Percentiles rank a stretch among this genome's conserved stretches.
These are phyloP conservation scores for Fraxinus baroniana DNA, from an alignment of 305 asterid genomes.

Conservation along the genomic window DNA sequence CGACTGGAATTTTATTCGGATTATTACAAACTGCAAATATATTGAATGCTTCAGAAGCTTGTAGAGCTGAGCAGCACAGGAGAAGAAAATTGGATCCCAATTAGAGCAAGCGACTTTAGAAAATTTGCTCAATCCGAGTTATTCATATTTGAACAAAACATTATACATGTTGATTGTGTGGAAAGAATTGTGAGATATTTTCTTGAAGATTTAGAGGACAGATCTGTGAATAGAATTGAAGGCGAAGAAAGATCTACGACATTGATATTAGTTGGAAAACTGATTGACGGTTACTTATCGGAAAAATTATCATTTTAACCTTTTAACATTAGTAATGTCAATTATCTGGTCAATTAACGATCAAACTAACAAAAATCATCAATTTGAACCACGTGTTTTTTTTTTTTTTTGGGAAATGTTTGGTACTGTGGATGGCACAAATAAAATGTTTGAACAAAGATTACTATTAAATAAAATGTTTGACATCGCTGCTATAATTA, in stretches of 20 bases:
- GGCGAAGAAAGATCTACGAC: slow-evolving; percentile 60
- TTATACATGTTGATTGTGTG: slow-evolving; percentile 81
- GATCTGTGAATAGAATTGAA: slow-evolving; percentile 35
- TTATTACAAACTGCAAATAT: slow-evolving; percentile 72
- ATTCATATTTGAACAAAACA: slow-evolving; percentile 82
- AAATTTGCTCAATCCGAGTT: slow-evolving; percentile 85
- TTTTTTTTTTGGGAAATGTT: too few relatives aligned
- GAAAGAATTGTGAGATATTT: slow-evolving; percentile 71
- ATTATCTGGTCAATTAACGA: too few relatives aligned
- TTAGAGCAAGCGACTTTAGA: slow-evolving; percentile 79
- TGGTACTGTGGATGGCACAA: too few relatives aligned
- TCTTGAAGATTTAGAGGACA: slow-evolving; percentile 48
- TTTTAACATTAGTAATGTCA: too few relatives aligned
- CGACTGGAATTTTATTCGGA: slow-evolving; percentile 63
- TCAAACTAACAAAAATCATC: too few relatives aligned
- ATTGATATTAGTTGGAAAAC: slow-evolving; percentile 77
- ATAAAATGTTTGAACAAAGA: too few relatives aligned
- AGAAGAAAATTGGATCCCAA: slow-evolving; percentile 80
- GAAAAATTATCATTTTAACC: slow-evolving; percentile 24
- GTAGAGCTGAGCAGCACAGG: slow-evolving; percentile 54
- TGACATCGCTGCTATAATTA: too few relatives aligned
- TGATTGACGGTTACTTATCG: slow-evolving; percentile 86
- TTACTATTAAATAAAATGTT: too few relatives aligned
- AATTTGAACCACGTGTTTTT: too few relatives aligned
- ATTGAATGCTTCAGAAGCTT: slow-evolving; percentile 66